Evolutionary conservation across 2,329 filamentous ascomycete species (phyloP), one percentile per base, ranked within the genome.

Genomic region (Penicillium sp.): DNA sequence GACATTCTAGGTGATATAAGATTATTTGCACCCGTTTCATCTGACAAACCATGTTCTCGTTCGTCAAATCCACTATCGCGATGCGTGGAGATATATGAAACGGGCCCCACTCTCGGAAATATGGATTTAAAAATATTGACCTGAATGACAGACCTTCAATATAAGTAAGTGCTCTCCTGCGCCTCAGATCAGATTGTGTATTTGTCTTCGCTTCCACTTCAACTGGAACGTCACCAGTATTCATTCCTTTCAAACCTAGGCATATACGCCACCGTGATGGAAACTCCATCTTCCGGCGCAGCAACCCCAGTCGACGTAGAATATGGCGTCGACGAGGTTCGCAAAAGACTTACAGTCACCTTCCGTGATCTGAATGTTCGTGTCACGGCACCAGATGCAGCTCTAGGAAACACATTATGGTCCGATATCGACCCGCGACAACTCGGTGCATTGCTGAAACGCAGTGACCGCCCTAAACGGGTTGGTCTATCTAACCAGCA

Each of bases 371-470:
- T 74, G 9, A 73, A 61, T 29, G 68, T 74, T 9, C 59, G 60
- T 39, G 72, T 74, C 1, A 69, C 65, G 4, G 70, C 71, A 11
- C 68, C 70, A 2, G 70, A 72, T 62, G 66, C 70, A 16, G 72
- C 70, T 2, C 60, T 72, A 30, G 70, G 72, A 23, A 63, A 64
- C 13, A 74, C 70, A 6, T 55, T 74, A 8, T 59, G 61, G 52
- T 74, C 72, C 1, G 66, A 64, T 6, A 55, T 69, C 7, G 66
- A 73, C 53, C 70, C 70, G 26, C 60, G 66, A 32, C 70, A 71
- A 36, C 18, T 70, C 9, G 4, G 63, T 6, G 50, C 48, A 11
- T 47, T 64, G 16, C 62, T 71, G 14, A 55, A 55, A 3, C 59
- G 53, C 10, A 58, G 45, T 9, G 7, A 60, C 16, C 56, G 26